Conservation (phyloP, 345 rosid genomes). For the Dovyalis caffra region DNA sequence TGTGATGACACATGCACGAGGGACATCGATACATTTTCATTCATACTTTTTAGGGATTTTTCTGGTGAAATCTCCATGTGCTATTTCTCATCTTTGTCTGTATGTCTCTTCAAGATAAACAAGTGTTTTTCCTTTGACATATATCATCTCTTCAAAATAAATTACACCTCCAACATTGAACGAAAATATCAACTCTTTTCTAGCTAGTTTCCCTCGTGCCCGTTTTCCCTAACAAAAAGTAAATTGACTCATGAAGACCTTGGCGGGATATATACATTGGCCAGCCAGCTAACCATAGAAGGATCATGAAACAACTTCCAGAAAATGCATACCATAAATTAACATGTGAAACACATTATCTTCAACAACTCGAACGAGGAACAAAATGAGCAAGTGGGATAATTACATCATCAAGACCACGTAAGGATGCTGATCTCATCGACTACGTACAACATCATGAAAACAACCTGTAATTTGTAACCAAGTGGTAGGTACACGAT, state of each 20-base stretch:
- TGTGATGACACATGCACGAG: not conserved
- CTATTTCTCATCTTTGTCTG: not conserved
- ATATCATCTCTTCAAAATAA: not conserved
- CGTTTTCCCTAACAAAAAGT: not conserved
- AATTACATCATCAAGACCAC: not conserved
- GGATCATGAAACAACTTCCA: too few species aligned
- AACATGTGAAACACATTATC: too few species aligned
- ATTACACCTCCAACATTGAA: not conserved
- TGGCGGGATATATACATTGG: too few species aligned
- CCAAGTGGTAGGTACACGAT: not conserved
- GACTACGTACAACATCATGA: not conserved
- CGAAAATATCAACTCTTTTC: too few species aligned
- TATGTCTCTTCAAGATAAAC: not conserved
- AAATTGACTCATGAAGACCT: not conserved
- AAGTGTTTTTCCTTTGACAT: not conserved
- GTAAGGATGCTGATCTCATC: not conserved
- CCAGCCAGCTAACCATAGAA: too few species aligned
- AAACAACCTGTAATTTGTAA: not conserved
- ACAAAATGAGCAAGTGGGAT: too few species aligned
- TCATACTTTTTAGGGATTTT: not conserved
- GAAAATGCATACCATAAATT: too few species aligned
- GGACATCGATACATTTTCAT: not conserved
- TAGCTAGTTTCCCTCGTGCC: not conserved
- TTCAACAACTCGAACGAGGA: too few species aligned
- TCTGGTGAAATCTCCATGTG: not conserved